Base-by-base conservation (phyloP, 805 yeast genomes). In the Pachysolen tannophilus region DNA sequence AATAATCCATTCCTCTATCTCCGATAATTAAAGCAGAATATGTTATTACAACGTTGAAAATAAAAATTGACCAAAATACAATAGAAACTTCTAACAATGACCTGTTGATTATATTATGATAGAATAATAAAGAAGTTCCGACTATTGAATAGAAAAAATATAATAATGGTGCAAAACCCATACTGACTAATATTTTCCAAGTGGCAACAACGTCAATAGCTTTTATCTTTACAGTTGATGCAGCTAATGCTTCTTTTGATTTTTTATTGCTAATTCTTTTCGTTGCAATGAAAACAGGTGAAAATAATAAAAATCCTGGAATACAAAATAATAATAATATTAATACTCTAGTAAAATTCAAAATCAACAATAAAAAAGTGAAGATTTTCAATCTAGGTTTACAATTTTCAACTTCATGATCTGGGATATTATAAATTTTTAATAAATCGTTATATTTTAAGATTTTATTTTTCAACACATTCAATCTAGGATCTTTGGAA, bases 191-290 rank as follows among this genome's bases (percentile, higher is more conserved):
- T 19, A 90, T 79, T 57, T 90, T 90, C 98, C 98, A 90, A 2
- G 97, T 86, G 0, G 95, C 97, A 34, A 92, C 69, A 9, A 90
- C 97, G 54, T 90, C 98, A 35, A 78, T 81, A 9, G 94, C 98
- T 46, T 75, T 78, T 40, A 90, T 78, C 54, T 90, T 90, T 13
- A 90, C 98, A 1, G 82, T 66, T 0, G 97, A 87, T n/a, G 69
- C 72, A 11, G 85, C 86, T 41, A 90, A 65, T 0, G 97, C 98
- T 28, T 72, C 65, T 37, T 63, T 67, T 17, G 87, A 90, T 56
- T 88, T 86, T 43, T 69, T 67, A 17, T 60, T 63, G 1, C 97
- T 84, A 29, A 84, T 79, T 32, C 64, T 58, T 48, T 81, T 80
- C 28, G 95, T 77, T 7, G 80, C 70, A 27, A 85, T 59, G 44